Percentiles rank a stretch among this genome's conserved stretches.
Evolutionary conservation across 257 asterid genomes (phyloP).

Genomic region (Echites panduratus): DNA sequence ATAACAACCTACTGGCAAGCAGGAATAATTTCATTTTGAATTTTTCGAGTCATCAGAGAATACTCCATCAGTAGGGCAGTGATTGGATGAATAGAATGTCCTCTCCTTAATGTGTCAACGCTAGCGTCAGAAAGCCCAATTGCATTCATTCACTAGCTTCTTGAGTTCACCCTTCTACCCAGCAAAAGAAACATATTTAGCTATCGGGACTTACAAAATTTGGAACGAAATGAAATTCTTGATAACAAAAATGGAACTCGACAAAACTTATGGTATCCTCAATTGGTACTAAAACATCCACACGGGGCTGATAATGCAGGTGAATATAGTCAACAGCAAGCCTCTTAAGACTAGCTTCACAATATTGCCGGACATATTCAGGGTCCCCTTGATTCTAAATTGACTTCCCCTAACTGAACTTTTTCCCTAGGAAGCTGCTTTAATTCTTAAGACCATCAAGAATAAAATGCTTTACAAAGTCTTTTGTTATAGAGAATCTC

Average conservation of each 20-base stretch:
- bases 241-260: neutral
- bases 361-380: slow-evolving; percentile 15
- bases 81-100: slow-evolving; percentile 51
- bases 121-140: slow-evolving; percentile 56
- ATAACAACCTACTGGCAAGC: slow-evolving; percentile 35
- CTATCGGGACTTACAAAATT: too few relatives aligned
- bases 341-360: slow-evolving; percentile 47
- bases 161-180: slow-evolving; percentile 47
- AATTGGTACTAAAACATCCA: slow-evolving; percentile 44
- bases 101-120: slow-evolving; percentile 49
- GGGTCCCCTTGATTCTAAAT: too few relatives aligned
- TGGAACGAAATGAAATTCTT: too few relatives aligned
- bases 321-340: slow-evolving; percentile 51
- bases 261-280: slow-evolving; percentile 46
- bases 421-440: too few relatives aligned
- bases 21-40: slow-evolving; percentile 49
- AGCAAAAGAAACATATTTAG: neutral
- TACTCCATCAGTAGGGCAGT: slow-evolving; percentile 37
- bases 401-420: too few relatives aligned
- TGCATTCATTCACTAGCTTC: slow-evolving; percentile 52
- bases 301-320: slow-evolving; percentile 44
- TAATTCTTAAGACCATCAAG: too few relatives aligned
- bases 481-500: too few relatives aligned
- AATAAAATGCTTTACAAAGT: too few relatives aligned
- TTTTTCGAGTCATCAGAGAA: slow-evolving; percentile 48